These are phyloP conservation scores for Ceratobasidium sp. DNA, from an alignment of 1,284 basidiomycete species.

Conservation along the genomic window DNA sequence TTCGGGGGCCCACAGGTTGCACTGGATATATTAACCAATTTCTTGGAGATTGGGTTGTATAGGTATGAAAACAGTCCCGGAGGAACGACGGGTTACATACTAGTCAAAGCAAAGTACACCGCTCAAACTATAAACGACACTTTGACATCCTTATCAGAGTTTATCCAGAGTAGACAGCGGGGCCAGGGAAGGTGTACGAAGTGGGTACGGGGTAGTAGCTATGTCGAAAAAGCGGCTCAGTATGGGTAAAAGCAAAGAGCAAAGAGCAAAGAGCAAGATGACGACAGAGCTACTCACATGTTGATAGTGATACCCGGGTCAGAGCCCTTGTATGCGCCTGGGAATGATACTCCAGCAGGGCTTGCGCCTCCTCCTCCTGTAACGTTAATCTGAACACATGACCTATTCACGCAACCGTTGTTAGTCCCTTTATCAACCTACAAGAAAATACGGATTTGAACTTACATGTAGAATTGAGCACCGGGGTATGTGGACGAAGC, in stretches of 20 bases:
- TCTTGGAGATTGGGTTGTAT: no score
- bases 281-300: not conserved
- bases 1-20: no score
- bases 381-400: slow-evolving; percentile 34
- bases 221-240: slow-evolving; percentile 3
- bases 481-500: slow-evolving; percentile 42
- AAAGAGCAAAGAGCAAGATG: not conserved
- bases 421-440: not conserved
- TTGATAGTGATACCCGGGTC: slow-evolving; percentile 45
- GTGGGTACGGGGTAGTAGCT: slow-evolving; percentile 48
- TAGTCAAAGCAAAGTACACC: no score
- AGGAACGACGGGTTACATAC: no score
- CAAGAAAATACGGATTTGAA: not conserved
- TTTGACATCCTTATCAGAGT: not conserved
- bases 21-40: no score
- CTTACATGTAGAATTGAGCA: slow-evolving; percentile 44
- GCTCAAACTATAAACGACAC: no score
- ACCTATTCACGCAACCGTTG: not conserved
- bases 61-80: no score
- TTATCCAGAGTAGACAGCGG: slow-evolving; percentile 39
- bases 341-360: slow-evolving; percentile 42
- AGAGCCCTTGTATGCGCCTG: slow-evolving; percentile 44
- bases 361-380: slow-evolving; percentile 38
- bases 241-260: not conserved
- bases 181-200: slow-evolving; percentile 59